A percentile compares a stretch with the other conserved stretches of the same genome.
Evolutionary conservation across 768 basidiomycete genomes (phyloP).

Genomic region (Lactarius deliciosus): DNA sequence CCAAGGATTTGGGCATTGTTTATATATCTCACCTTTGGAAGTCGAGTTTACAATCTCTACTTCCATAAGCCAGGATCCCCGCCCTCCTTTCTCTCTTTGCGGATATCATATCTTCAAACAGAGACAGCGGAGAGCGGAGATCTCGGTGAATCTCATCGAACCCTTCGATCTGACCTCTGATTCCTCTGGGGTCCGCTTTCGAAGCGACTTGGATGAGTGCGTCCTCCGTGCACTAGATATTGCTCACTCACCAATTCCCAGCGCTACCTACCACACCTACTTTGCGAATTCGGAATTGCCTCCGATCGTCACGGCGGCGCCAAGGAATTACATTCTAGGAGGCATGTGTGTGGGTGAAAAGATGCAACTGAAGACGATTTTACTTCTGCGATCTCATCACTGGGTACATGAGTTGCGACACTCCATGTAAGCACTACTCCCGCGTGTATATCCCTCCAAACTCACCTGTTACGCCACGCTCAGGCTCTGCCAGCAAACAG

Average conservation of each 20-base stretch:
- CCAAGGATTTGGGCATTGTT: background rate
- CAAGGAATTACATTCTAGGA: conserved; percentile 52
- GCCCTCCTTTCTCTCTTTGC: conserved; percentile 23
- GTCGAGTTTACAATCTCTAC: conserved; percentile 21
- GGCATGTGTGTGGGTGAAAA: conserved; percentile 24
- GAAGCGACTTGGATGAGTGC: conserved; percentile 69
- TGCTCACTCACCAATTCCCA: conserved; percentile 33
- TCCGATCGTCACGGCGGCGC: conserved; percentile 47
- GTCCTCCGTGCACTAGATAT: background rate
- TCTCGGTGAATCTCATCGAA: conserved; percentile 6
- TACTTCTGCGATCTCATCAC: conserved; percentile 71
- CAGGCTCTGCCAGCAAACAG: conserved; percentile 68
- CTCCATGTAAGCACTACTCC: conserved; percentile 49
- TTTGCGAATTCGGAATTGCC: conserved; percentile 55
- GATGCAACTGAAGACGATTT: conserved; percentile 54
- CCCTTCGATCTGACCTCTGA: conserved; percentile 24
- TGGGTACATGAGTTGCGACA: conserved; percentile 78
- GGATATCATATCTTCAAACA: background rate
- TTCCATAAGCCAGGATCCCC: conserved; percentile 21
- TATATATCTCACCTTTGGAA: conserved; percentile 13
- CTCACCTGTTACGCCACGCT: background rate
- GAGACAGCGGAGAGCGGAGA: background rate
- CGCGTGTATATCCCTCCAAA: background rate
- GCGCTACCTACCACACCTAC: conserved; percentile 59
- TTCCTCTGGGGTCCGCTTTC: background rate